These are phyloP conservation scores for Butyriboletus loyo DNA, from an alignment of 768 basidiomycete species.

Conservation along the genomic window DNA sequence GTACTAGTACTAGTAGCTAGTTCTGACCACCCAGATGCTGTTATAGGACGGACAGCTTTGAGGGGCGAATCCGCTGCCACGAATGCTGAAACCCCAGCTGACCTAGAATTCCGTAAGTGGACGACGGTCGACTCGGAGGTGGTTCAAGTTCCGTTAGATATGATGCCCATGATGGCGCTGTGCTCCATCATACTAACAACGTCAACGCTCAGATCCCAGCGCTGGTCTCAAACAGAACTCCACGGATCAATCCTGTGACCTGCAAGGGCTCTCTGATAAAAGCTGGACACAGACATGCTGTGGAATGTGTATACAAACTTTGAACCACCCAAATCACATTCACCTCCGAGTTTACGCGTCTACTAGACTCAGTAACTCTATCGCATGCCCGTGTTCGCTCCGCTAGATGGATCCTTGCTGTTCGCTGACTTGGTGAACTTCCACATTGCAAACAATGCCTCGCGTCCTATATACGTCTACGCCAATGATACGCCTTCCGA, in stretches of 20 bases:
- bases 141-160: neutral
- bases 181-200: neutral
- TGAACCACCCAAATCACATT: neutral
- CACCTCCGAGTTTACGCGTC: neutral
- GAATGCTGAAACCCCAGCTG: too few relatives aligned
- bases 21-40: too few relatives aligned
- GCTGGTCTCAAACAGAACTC: neutral
- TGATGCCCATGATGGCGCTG: neutral
- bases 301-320: neutral
- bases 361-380: neutral
- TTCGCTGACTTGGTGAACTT: slow-evolving; percentile 25
- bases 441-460: slow-evolving; percentile 16
- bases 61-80: too few relatives aligned
- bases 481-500: slow-evolving; percentile 6
- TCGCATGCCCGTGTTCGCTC: slow-evolving; percentile 5
- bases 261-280: neutral
- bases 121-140: too few relatives aligned
- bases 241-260: neutral
- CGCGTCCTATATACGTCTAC: slow-evolving; percentile 14
- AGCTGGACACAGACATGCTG: neutral
- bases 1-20: too few relatives aligned
- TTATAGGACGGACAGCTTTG: too few relatives aligned
- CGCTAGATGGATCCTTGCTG: slow-evolving; percentile 18
- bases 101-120: neutral
- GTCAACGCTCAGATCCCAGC: neutral